Base-by-base conservation (phyloP, 371 early-diverging fungal genomes). In the Mortierella sp. region DNA sequence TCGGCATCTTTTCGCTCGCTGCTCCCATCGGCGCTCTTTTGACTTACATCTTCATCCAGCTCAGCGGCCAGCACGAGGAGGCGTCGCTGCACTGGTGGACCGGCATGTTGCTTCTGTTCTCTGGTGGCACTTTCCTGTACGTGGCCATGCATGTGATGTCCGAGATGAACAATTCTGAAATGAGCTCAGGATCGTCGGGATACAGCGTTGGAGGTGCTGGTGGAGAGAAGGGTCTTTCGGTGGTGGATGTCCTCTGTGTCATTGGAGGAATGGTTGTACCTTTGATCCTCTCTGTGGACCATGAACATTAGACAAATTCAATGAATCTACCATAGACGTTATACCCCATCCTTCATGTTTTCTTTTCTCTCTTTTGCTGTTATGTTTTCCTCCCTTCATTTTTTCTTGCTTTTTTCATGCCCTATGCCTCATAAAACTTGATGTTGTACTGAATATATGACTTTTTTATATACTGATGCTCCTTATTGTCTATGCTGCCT, bases 71-170 rank as follows among this genome's bases (percentile, higher is more conserved):
- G 34, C 76, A 73, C 47, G 84, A 82, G 74, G 88, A 74, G 63
- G 84, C 38, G 26, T 87, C 76, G 73, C 88, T 94, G 87, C 91
- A 91, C 73, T 93, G 94, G 82, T 97, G 96, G 96, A 96, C 97
- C 3, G 98, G 97, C 5, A 88, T 94, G 44, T 82, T 97, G 6
- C 91, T 98, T 34, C 79, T 97, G 45, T 96, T 96, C 76, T 96
- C 95, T 11, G 97, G 94, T 0, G 98, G 99, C 28, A 97, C 97
- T 0, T 98, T 98, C 87, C 85, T 98, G 34, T 98, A 97, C 80
- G 99, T 98, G 9, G 97, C 99, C 0, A 96, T 96, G 89, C 86
- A 86, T 82, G 86, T 86, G 45, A 86, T 86, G 86, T 80, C 77
- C 31, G 86, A 86, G 76, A 79, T 86, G 82, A 86, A 86, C 74